A percentile compares a stretch with the other conserved stretches of the same genome.
Evolutionary conservation across 805 yeast genomes (phyloP).

Genomic region (Ogataea wickerhamii): DNA sequence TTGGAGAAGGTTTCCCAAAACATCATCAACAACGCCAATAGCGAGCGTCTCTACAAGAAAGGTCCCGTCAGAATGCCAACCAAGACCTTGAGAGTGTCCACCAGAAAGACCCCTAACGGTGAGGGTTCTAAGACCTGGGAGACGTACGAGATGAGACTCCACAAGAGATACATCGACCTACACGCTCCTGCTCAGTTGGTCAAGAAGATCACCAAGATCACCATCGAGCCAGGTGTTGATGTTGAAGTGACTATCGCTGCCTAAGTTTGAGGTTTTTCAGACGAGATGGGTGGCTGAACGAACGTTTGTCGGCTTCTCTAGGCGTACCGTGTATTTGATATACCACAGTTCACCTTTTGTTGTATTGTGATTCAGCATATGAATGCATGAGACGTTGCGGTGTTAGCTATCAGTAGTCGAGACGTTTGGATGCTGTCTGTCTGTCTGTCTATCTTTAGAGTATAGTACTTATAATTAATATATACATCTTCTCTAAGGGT

Average conservation of each 20-base stretch:
- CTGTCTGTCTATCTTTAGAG: too few species aligned
- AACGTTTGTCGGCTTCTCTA: constrained; percentile 32
- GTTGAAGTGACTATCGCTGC: constrained; percentile 91
- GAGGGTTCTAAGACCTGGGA: constrained; percentile 99
- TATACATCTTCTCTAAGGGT: too few species aligned
- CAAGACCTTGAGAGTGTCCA: constrained; percentile 94
- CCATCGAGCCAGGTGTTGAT: constrained; percentile 99
- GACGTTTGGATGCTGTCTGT: constrained; percentile 3
- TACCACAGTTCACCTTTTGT: constrained; percentile 28
- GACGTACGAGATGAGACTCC: constrained; percentile 99
- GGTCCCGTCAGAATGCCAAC: constrained; percentile 99
- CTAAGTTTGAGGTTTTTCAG: constrained; percentile 36
- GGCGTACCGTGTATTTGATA: constrained; percentile 54
- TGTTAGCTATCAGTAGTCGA: constrained; percentile 54
- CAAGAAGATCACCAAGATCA: constrained; percentile 95
- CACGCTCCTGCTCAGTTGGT: constrained; percentile 93
- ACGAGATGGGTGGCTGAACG: neutral
- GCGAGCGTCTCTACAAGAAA: constrained; percentile 81
- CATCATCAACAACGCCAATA: constrained; percentile 85
- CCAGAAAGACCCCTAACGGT: constrained; percentile 99
- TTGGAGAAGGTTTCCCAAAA: constrained; percentile 93
- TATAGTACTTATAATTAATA: too few species aligned
- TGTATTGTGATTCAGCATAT: constrained; percentile 14
- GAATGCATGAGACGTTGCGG: constrained; percentile 50
- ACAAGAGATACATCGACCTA: constrained; percentile 98